phyloP scores from a whole-genome alignment of 2,329 filamentous ascomycete genomes.

The Verticillium isaacii region DNA sequence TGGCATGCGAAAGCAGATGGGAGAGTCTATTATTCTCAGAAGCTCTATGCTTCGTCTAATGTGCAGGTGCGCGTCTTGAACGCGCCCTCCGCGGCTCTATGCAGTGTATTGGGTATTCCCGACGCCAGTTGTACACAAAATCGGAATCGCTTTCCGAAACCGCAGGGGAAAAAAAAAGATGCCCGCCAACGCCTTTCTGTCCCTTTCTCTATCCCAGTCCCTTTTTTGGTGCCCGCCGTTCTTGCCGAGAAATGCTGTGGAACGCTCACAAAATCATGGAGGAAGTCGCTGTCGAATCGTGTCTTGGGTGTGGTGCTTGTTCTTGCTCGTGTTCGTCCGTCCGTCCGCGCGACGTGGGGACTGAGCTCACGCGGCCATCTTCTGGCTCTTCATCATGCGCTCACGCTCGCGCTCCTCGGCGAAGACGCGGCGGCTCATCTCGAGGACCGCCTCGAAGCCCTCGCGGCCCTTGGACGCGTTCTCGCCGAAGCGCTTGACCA shows the following conservation, averaged over 20 bases:
- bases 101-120: background rate
- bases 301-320: background rate
- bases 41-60: background rate
- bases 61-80: background rate
- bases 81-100: background rate
- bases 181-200: background rate
- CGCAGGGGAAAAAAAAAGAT: background rate
- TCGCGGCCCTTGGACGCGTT: constrained; percentile 88
- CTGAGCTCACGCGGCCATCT: constrained; percentile 5
- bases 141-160: background rate
- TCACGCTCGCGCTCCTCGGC: constrained; percentile 77
- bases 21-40: background rate
- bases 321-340: background rate
- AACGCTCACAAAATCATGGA: background rate
- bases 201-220: background rate
- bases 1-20: background rate
- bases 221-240: background rate
- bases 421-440: constrained; percentile 89
- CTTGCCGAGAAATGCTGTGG: background rate
- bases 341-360: background rate
- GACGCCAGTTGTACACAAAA: background rate
- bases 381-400: constrained; percentile 9
- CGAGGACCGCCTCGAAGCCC: constrained; percentile 90
- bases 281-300: background rate
- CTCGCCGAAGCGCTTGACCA: constrained; percentile 83